Conservation (phyloP, 2,329 filamentous ascomycete genomes). For the Alternaria brassicicola region DNA sequence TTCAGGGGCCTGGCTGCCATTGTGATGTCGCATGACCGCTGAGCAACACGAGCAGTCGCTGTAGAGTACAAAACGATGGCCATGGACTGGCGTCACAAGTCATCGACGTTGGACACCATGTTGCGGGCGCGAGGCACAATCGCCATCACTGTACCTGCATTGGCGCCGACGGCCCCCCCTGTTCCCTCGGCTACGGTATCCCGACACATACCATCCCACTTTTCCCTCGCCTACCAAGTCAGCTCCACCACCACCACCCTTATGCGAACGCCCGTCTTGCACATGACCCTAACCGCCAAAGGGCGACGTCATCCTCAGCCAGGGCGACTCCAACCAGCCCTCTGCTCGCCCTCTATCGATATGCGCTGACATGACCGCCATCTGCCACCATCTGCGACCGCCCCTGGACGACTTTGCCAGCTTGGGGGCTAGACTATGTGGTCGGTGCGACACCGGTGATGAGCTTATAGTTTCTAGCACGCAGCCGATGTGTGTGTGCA, state of each 20-base stretch:
- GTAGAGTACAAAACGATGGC: slow-evolving; percentile 9
- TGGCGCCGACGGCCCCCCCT: slow-evolving; percentile 4
- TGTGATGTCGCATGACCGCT: slow-evolving; percentile 1
- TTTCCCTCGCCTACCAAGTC: background rate
- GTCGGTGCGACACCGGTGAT: slow-evolving; percentile 24
- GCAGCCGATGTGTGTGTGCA: slow-evolving; percentile 9
- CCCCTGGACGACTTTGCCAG: background rate
- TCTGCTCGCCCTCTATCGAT: slow-evolving; percentile 1
- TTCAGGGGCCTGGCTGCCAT: slow-evolving; percentile 39
- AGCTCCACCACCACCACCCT: background rate
- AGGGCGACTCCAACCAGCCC: background rate
- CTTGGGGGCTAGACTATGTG: slow-evolving; percentile 15
- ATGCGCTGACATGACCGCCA: slow-evolving; percentile 1
- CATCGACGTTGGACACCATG: slow-evolving; percentile 5
- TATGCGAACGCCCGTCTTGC: slow-evolving; percentile 20
- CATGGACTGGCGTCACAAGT: slow-evolving; percentile 2
- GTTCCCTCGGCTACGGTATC: slow-evolving; percentile 10
- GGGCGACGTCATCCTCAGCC: slow-evolving; percentile 23
- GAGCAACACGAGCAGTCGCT: background rate
- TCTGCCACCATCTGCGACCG: slow-evolving; percentile 2
- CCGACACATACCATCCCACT: slow-evolving; percentile 10
- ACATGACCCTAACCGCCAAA: slow-evolving; percentile 13
- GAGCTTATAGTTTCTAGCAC: slow-evolving; percentile 14
- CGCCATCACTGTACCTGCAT: background rate
- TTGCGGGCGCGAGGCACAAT: background rate